Evolutionary conservation across 176 grass and related monocot genomes (phyloP).

Genomic region (Paspalum notatum): DNA sequence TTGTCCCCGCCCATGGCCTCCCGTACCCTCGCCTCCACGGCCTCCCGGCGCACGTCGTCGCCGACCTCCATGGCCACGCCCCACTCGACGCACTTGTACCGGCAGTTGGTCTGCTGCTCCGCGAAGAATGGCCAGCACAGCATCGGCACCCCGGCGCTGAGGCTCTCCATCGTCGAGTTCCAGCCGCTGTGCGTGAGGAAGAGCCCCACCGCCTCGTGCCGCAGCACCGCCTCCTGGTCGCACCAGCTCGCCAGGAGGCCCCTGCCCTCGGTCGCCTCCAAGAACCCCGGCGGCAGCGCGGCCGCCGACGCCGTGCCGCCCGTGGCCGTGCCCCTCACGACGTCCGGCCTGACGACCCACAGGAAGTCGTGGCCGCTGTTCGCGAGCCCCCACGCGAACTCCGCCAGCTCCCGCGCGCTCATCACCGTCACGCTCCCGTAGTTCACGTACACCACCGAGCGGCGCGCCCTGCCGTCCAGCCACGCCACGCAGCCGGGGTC

Average conservation of each 20-base stretch:
- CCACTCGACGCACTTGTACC: conserved; percentile 51
- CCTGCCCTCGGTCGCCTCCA: conserved; percentile 32
- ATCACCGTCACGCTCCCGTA: conserved; percentile 42
- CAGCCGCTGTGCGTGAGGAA: conserved; percentile 89
- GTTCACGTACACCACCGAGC: conserved; percentile 53
- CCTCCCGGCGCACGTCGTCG: conserved; percentile 34
- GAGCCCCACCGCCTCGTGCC: conserved; percentile 40
- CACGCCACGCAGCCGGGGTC: conserved; percentile 26
- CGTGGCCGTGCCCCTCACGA: conserved; percentile 37
- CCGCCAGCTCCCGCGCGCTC: conserved; percentile 30
- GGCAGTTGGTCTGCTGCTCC: conserved; percentile 54
- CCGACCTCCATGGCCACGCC: conserved; percentile 54
- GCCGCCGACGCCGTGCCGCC: conserved; percentile 11
- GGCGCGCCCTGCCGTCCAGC: conserved; percentile 35
- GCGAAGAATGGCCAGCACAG: conserved; percentile 55
- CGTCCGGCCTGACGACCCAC: conserved; percentile 63
- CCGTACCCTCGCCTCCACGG: conserved; percentile 36
- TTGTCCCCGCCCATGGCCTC: conserved; percentile 48
- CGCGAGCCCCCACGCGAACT: conserved; percentile 88
- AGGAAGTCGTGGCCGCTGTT: conserved; percentile 59
- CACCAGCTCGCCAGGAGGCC: conserved; percentile 45
- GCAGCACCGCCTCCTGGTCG: conserved; percentile 48
- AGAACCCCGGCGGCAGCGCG: conserved; percentile 44
- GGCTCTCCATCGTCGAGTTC: conserved; percentile 77
- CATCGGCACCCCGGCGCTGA: conserved; percentile 46